These are phyloP conservation scores for Alternaria incomplexa DNA, from an alignment of 2,329 filamentous ascomycete species.

Conservation along the genomic window DNA sequence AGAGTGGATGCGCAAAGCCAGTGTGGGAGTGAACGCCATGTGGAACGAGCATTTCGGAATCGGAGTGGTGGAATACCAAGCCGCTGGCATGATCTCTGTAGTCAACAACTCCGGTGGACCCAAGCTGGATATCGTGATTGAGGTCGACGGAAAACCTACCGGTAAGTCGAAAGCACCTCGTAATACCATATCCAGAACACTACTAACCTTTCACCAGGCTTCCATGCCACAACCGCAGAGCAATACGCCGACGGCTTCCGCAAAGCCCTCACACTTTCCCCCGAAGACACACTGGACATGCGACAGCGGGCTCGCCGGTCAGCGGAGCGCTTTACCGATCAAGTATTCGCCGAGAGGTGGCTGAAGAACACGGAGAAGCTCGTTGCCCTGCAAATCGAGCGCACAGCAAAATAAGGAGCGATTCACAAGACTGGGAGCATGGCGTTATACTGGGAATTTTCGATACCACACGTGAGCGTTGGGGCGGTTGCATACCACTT, in stretches of 20 bases:
- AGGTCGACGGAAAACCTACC: conserved; percentile 77
- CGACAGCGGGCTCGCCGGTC: conserved; percentile 77
- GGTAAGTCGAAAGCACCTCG: conserved; percentile 55
- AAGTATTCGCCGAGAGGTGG: conserved; percentile 84
- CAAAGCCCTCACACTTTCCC: conserved; percentile 72
- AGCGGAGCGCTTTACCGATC: conserved; percentile 84
- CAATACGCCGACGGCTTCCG: conserved; percentile 85
- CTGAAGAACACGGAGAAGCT: conserved; percentile 74
- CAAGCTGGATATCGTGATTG: conserved; percentile 88
- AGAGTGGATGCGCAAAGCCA: conserved; percentile 75
- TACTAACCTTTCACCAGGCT: conserved; percentile 62
- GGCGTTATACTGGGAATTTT: neutral
- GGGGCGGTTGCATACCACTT: conserved; percentile 1
- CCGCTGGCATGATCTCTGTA: conserved; percentile 88
- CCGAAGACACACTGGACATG: conserved; percentile 72
- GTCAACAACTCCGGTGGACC: conserved; percentile 94
- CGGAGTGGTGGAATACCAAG: conserved; percentile 97
- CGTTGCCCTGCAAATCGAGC: conserved; percentile 56
- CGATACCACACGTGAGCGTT: conserved; percentile 16
- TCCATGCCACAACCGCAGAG: conserved; percentile 77
- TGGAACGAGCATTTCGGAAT: conserved; percentile 99
- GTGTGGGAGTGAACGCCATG: conserved; percentile 95
- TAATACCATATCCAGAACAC: neutral
- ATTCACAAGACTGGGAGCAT: neutral
- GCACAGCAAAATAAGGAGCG: conserved; percentile 13